Conservation (phyloP, 345 rosid genomes). For the Microthlaspi erraticum region DNA sequence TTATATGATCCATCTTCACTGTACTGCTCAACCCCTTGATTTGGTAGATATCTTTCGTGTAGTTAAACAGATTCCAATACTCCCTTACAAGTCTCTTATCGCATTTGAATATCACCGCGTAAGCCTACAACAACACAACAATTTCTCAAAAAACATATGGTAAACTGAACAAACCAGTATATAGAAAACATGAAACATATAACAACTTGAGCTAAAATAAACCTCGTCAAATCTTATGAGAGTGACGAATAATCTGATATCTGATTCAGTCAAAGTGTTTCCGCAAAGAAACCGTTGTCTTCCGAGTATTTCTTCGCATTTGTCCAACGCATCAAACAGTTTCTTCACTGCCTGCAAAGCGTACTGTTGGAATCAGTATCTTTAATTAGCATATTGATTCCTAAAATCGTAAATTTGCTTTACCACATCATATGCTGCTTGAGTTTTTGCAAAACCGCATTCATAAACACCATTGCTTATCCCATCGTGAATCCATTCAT, state of each 20-base stretch:
- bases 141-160: not conserved
- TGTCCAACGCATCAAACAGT: conserved; percentile 70
- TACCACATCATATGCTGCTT: conserved; percentile 60
- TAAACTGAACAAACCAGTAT: not conserved
- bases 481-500: conserved; percentile 52
- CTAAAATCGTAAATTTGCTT: not conserved
- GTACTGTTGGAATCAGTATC: not conserved
- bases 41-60: conserved; percentile 67
- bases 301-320: conserved; percentile 70
- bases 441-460: conserved; percentile 54
- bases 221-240: conserved; percentile 96
- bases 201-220: not conserved
- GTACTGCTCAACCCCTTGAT: conserved; percentile 56
- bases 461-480: conserved; percentile 59
- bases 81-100: conserved; percentile 68
- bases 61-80: conserved; percentile 64
- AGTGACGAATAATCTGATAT: conserved; percentile 78
- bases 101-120: conserved; percentile 77
- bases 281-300: conserved; percentile 79
- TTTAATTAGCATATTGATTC: not conserved
- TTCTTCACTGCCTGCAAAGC: conserved; percentile 62
- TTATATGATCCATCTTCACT: conserved; percentile 69
- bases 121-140: conserved; percentile 48
- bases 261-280: conserved; percentile 64
- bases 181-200: not conserved